These are phyloP conservation scores for Zizania latifolia DNA, from an alignment of 176 grass and related monocot genomes.

Conservation along the genomic window DNA sequence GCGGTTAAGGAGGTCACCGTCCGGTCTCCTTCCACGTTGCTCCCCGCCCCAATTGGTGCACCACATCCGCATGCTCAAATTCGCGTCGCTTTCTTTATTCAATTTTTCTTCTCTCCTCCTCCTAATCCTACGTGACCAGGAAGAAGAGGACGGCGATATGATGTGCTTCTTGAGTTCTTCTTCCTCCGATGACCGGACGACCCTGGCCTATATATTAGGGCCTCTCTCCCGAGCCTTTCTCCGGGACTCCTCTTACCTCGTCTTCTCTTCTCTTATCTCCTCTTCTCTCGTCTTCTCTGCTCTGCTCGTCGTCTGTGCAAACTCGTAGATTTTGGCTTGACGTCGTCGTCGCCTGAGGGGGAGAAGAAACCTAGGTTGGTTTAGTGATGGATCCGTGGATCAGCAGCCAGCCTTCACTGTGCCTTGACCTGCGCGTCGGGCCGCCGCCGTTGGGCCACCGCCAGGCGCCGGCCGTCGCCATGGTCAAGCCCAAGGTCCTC, in stretches of 20 bases:
- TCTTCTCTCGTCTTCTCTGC: not conserved
- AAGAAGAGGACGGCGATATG: not conserved
- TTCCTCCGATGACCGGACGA: not conserved
- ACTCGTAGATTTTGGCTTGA: too few species aligned
- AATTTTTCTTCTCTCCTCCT: too few species aligned
- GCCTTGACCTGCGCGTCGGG: slow-evolving; percentile 64
- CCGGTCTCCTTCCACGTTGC: not conserved
- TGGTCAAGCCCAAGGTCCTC: slow-evolving; percentile 41
- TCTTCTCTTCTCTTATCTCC: not conserved
- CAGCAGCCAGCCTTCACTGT: slow-evolving; percentile 50
- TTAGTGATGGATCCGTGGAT: slow-evolving; percentile 50
- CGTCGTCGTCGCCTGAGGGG: too few species aligned
- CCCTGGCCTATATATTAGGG: slow-evolving; percentile 15
- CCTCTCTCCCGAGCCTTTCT: too few species aligned
- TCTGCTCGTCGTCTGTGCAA: not conserved
- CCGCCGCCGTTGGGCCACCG: slow-evolving; percentile 12
- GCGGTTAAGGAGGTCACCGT: not conserved
- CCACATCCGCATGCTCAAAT: slow-evolving; percentile 40
- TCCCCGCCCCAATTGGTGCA: not conserved
- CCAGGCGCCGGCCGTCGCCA: slow-evolving; percentile 11
- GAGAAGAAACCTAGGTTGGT: too few species aligned
- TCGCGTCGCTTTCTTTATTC: slow-evolving; percentile 12
- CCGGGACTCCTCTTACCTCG: too few species aligned
- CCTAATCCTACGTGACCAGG: not conserved
- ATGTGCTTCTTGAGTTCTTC: not conserved